These are phyloP conservation scores for Agarophyton chilense DNA, from an alignment of 23 red algal species.

Conservation along the genomic window DNA sequence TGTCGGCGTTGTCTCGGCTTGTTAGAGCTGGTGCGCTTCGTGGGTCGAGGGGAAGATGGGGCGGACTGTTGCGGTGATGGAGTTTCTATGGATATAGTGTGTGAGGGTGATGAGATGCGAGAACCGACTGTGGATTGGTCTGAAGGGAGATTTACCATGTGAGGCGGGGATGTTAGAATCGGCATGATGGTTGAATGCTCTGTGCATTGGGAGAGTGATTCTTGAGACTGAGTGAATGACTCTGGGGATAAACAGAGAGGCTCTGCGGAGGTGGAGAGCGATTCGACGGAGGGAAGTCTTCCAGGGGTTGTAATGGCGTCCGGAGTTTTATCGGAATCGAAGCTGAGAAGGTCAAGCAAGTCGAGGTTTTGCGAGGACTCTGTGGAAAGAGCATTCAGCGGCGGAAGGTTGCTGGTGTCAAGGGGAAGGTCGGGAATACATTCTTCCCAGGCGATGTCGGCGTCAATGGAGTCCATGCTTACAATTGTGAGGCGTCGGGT, in stretches of 20 bases:
- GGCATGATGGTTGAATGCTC: constrained; percentile 8
- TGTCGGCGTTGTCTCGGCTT: neutral
- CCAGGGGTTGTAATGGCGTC: constrained; percentile 3
- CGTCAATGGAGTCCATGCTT: constrained; percentile 45
- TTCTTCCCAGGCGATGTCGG: constrained; percentile 69
- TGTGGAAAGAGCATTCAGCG: constrained; percentile 56
- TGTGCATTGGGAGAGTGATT: constrained; percentile 34
- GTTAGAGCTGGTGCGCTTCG: neutral
- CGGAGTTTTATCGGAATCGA: constrained; percentile 10
- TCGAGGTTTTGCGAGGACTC: constrained; percentile 7
- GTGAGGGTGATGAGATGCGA: constrained; percentile 20
- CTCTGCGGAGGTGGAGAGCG: neutral
- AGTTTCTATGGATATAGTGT: neutral
- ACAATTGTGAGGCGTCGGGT: neutral
- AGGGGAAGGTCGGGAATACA: constrained; percentile 56
- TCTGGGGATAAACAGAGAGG: neutral
- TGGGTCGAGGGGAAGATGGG: neutral
- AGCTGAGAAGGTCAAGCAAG: constrained; percentile 48
- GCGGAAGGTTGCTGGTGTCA: constrained; percentile 37
- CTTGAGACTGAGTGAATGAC: constrained; percentile 7
- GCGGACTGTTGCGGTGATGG: constrained; percentile 24
- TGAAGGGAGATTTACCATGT: constrained; percentile 9
- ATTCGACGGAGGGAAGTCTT: constrained; percentile 19
- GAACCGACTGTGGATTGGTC: constrained; percentile 31
- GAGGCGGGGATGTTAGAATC: neutral